Percentiles rank a stretch among this genome's conserved stretches.
phyloP scores from a whole-genome alignment of 768 basidiomycete species.

The Podaxis pistillaris region DNA sequence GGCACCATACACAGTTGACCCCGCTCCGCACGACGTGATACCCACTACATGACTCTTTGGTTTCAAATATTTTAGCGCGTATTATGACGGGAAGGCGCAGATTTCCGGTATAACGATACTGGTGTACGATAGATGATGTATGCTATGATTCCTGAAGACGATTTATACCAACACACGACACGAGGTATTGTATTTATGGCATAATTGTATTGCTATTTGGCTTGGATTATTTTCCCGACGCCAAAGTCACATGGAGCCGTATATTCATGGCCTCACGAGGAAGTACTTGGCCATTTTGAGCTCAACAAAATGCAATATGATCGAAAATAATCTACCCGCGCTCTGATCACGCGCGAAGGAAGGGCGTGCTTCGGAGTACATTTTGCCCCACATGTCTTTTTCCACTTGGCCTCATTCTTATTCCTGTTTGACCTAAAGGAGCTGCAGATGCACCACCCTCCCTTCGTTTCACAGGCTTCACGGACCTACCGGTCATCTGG shows the following conservation, averaged over 20 bases:
- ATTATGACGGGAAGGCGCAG: neutral
- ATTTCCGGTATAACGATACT: neutral
- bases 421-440: neutral
- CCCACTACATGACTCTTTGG: neutral
- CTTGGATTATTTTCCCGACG: neutral
- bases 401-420: neutral
- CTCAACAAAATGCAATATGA: too few species aligned
- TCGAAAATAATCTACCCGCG: too few species aligned
- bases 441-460: neutral
- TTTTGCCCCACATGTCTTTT: neutral
- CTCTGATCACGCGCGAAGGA: neutral
- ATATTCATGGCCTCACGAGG: neutral
- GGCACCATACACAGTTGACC: neutral
- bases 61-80: neutral
- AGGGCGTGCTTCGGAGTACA: neutral
- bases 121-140: neutral
- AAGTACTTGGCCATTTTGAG: too few species aligned
- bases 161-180: neutral
- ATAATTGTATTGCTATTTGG: neutral
- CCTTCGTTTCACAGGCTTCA: neutral
- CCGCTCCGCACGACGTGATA: neutral
- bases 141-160: neutral
- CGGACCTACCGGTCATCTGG: neutral
- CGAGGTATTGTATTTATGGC: neutral
- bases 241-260: neutral